Evolutionary conservation across 2,329 filamentous ascomycete species (phyloP).

Genomic region (Claviceps pazoutovae): DNA sequence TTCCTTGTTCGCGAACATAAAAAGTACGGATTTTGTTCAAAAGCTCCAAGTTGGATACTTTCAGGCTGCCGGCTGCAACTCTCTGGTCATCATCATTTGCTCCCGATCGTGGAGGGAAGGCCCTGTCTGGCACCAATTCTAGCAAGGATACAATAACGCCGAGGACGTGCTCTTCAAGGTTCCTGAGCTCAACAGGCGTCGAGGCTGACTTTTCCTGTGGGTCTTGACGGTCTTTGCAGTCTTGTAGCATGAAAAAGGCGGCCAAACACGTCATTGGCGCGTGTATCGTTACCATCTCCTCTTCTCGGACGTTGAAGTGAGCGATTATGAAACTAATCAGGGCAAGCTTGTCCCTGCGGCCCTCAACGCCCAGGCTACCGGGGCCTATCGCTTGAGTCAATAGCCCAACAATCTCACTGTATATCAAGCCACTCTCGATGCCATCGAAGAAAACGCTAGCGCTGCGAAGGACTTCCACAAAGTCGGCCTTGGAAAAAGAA

Average conservation of each 20-base stretch:
- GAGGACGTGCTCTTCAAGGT: conserved; percentile 22
- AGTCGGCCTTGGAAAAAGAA: conserved; percentile 50
- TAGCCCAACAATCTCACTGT: conserved; percentile 63
- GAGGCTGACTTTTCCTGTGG: conserved; percentile 16
- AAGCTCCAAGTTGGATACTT: conserved; percentile 30
- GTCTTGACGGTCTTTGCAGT: conserved; percentile 28
- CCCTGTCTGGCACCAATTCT: conserved; percentile 50
- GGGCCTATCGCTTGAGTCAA: conserved; percentile 45
- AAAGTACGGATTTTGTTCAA: conserved; percentile 49
- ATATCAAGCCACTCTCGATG: conserved; percentile 87
- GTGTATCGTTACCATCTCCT: conserved; percentile 85
- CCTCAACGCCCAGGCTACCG: conserved; percentile 26
- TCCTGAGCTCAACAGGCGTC: conserved; percentile 19
- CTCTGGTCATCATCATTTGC: conserved; percentile 9
- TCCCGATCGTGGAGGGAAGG: conserved; percentile 30
- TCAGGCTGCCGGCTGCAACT: conserved; percentile 4
- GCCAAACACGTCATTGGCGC: conserved; percentile 51
- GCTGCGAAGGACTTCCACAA: conserved; percentile 78
- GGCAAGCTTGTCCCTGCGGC: conserved; percentile 49
- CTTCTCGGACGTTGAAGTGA: conserved; percentile 87
- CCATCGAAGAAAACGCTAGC: conserved; percentile 96
- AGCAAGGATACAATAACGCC: conserved; percentile 42
- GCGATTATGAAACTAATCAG: conserved; percentile 69
- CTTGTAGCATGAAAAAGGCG: conserved; percentile 52
- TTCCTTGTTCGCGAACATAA: conserved; percentile 57